A percentile compares a stretch with the other conserved stretches of the same genome.
phyloP scores from a whole-genome alignment of 1,284 basidiomycete species.

The Sporisorium exsertum region DNA sequence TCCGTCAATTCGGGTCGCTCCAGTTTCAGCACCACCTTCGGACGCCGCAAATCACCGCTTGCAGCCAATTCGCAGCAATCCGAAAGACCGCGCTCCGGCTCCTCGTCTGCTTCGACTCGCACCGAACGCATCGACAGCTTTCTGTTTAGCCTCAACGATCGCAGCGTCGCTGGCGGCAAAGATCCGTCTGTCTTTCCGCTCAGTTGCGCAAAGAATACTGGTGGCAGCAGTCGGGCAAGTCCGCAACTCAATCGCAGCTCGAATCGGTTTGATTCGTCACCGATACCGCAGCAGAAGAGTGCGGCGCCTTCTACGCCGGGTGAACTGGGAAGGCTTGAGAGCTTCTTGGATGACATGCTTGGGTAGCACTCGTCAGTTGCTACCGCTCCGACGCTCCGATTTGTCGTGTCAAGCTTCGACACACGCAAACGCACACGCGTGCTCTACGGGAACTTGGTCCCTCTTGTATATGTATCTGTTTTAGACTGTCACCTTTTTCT shows the following conservation, averaged over 20 bases:
- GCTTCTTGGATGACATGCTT: constrained; percentile 51
- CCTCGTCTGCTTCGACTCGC: not conserved
- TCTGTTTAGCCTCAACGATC: constrained; percentile 43
- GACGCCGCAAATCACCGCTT: constrained; percentile 30
- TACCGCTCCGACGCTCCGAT: not conserved
- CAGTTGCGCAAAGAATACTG: constrained; percentile 3
- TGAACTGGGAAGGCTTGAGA: constrained; percentile 39
- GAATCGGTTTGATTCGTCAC: not conserved
- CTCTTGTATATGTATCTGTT: constrained; percentile 10
- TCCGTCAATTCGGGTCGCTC: constrained; percentile 22
- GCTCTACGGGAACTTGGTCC: not conserved
- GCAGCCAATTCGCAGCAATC: not conserved
- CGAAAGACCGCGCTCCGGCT: not conserved
- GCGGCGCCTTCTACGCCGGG: constrained; percentile 24
- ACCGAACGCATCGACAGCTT: constrained; percentile 51
- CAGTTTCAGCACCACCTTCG: constrained; percentile 51
- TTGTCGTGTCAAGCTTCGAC: too few species aligned
- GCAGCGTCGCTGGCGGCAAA: constrained; percentile 12
- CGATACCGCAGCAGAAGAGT: not conserved
- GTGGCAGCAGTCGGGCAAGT: not conserved
- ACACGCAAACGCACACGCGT: not conserved
- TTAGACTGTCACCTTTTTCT: constrained; percentile 1
- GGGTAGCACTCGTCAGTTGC: constrained; percentile 13
- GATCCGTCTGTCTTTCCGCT: constrained; percentile 36
- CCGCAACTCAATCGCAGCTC: not conserved